These are phyloP conservation scores for Apiospora koreana DNA, from an alignment of 2,329 filamentous ascomycete species.

Conservation along the genomic window DNA sequence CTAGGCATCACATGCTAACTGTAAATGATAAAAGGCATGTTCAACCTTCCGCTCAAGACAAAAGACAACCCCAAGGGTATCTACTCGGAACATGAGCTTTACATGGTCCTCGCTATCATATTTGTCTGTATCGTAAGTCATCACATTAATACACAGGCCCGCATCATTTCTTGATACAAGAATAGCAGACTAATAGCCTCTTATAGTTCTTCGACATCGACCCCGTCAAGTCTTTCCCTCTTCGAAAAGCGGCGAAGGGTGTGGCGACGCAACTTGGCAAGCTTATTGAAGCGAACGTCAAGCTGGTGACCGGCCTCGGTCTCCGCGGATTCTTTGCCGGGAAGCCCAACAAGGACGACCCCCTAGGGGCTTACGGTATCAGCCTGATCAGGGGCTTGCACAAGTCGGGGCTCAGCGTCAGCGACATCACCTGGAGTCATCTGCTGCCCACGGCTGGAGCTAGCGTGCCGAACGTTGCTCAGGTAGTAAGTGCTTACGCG, in stretches of 20 bases:
- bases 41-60: constrained; percentile 69
- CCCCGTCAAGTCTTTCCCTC: constrained; percentile 64
- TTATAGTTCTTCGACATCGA: constrained; percentile 62
- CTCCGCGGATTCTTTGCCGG: constrained; percentile 56
- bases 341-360: constrained; percentile 49
- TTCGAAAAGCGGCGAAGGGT: constrained; percentile 59
- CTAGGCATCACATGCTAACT: neutral
- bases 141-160: neutral
- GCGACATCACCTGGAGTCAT: constrained; percentile 71
- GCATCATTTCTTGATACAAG: neutral
- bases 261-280: constrained; percentile 60
- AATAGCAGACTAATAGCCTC: neutral
- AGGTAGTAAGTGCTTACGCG: constrained; percentile 55
- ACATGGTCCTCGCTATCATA: constrained; percentile 64
- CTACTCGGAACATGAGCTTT: constrained; percentile 56
- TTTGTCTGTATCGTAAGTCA: constrained; percentile 54
- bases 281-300: constrained; percentile 65
- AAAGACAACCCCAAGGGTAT: constrained; percentile 59
- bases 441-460: constrained; percentile 67
- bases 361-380: constrained; percentile 63
- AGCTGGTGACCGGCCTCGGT: constrained; percentile 50
- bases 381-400: constrained; percentile 65
- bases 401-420: constrained; percentile 60
- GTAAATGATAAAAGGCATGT: constrained; percentile 35
- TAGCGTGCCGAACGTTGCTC: constrained; percentile 70